Conservation (phyloP, 495 filamentous ascomycete species). For the Filosporella fistucella region DNA sequence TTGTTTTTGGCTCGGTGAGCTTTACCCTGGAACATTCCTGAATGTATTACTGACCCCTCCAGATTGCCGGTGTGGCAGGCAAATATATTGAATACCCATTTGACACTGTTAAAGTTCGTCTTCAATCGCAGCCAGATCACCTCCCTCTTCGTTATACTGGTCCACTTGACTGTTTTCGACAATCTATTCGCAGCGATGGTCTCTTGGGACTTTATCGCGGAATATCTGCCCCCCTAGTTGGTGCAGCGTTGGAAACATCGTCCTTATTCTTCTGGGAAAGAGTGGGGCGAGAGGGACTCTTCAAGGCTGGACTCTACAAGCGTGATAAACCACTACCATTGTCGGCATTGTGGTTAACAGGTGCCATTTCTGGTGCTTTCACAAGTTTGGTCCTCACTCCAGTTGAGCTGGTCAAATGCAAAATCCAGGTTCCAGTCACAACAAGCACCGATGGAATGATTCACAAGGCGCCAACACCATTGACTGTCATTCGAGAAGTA, state of each 20-base stretch:
- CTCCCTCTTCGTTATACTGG: slow-evolving; percentile 79
- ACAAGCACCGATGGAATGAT: slow-evolving; percentile 15
- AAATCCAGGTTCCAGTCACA: slow-evolving; percentile 74
- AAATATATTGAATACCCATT: slow-evolving; percentile 98
- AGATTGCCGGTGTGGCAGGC: slow-evolving; percentile 84
- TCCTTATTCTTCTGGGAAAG: slow-evolving; percentile 90
- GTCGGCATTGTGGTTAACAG: slow-evolving; percentile 66
- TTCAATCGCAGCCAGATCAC: slow-evolving; percentile 79
- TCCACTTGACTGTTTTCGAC: slow-evolving; percentile 88
- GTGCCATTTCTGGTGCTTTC: slow-evolving; percentile 82
- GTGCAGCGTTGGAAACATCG: slow-evolving; percentile 91
- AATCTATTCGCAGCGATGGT: slow-evolving; percentile 71
- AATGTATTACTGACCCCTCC: neutral
- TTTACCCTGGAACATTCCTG: neutral
- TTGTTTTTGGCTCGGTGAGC: slow-evolving; percentile 79
- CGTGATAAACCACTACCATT: slow-evolving; percentile 58
- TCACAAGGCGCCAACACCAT: slow-evolving; percentile 15
- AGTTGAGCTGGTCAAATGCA: slow-evolving; percentile 97
- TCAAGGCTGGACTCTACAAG: slow-evolving; percentile 45
- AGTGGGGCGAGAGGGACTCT: slow-evolving; percentile 52
- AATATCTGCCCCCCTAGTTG: slow-evolving; percentile 84
- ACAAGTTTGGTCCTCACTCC: slow-evolving; percentile 89
- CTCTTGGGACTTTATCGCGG: slow-evolving; percentile 83
- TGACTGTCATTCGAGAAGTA: slow-evolving; percentile 62
- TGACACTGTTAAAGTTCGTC: slow-evolving; percentile 89